Percentiles rank a stretch among this genome's conserved stretches.
These are phyloP conservation scores for Leishmania tarentolae DNA, from an alignment of 208 protist species.

Conservation along the genomic window DNA sequence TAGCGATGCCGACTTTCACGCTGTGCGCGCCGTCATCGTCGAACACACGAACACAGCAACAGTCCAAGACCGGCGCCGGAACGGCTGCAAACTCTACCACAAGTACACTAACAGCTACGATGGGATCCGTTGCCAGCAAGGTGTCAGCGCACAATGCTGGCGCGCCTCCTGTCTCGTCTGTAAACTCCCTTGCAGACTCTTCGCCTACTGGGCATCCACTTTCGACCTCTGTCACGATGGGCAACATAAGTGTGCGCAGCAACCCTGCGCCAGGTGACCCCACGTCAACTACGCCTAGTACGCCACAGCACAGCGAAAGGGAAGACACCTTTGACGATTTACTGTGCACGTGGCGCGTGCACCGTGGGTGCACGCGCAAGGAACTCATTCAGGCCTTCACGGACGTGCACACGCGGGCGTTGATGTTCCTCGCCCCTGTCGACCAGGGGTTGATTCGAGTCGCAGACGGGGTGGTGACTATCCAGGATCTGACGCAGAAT, in stretches of 20 bases:
- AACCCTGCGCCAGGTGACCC: not conserved
- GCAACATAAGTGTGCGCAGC: not conserved
- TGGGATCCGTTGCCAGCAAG: not conserved
- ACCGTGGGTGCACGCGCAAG: constrained; percentile 80
- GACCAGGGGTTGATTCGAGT: constrained; percentile 52
- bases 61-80: not conserved
- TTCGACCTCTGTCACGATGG: constrained; percentile 5
- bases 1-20: constrained; percentile 8
- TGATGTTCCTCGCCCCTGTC: constrained; percentile 67
- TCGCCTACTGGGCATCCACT: constrained; percentile 6
- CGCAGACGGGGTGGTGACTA: constrained; percentile 71
- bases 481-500: constrained; percentile 37
- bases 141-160: not conserved
- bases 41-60: not conserved
- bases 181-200: constrained; percentile 23
- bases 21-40: not conserved
- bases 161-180: constrained; percentile 11
- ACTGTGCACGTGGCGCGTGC: constrained; percentile 44
- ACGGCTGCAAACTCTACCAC: not conserved
- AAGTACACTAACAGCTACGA: not conserved
- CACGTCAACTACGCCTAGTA: not conserved
- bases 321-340: constrained; percentile 31
- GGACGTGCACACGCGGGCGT: constrained; percentile 32
- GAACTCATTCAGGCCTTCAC: constrained; percentile 70
- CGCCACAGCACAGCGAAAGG: not conserved